Percentiles rank a stretch among this genome's conserved stretches.
Conservation (phyloP, 2,329 filamentous ascomycete genomes). For the Hysterium pulicare region DNA sequence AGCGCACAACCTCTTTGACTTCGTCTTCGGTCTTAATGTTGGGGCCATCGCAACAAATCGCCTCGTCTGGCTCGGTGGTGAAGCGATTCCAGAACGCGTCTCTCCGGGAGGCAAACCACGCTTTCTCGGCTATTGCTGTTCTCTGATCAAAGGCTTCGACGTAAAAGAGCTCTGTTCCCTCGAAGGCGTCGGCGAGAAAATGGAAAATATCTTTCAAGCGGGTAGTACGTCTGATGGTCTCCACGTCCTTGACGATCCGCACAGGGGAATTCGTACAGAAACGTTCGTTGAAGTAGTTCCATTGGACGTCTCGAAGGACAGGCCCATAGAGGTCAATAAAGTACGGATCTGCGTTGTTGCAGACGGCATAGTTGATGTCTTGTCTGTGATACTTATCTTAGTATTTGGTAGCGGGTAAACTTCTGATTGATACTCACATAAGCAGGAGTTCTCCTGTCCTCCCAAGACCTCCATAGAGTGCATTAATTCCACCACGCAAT, state of each 20-base stretch:
- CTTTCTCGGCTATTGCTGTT: constrained; percentile 9
- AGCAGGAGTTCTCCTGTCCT: constrained; percentile 7
- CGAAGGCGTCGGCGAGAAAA: constrained; percentile 14
- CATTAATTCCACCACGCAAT: too few relatives aligned
- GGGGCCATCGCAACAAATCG: constrained; percentile 1
- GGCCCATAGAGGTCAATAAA: constrained; percentile 11
- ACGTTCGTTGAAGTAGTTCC: too few relatives aligned
- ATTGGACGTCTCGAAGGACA: constrained; percentile 11
- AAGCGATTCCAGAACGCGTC: constrained; percentile 9
- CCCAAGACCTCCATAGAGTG: too few relatives aligned
- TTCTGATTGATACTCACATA: constrained; percentile 7
- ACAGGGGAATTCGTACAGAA: constrained; percentile 12
- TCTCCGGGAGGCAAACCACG: constrained; percentile 6
- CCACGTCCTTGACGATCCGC: constrained; percentile 8
- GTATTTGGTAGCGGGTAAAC: neutral
- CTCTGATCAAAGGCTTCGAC: constrained; percentile 12
- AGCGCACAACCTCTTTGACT: constrained; percentile 8
- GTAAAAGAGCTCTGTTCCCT: constrained; percentile 15
- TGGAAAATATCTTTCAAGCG: constrained; percentile 9
- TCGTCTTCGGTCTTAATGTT: constrained; percentile 4
- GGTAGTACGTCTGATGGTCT: constrained; percentile 1
- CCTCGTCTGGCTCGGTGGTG: neutral
- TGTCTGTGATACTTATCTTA: constrained; percentile 7
- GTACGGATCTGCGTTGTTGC: constrained; percentile 12
- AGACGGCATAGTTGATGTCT: constrained; percentile 13